Conservation (phyloP, 2,329 filamentous ascomycete genomes). For the Aspergillus bombycis region DNA sequence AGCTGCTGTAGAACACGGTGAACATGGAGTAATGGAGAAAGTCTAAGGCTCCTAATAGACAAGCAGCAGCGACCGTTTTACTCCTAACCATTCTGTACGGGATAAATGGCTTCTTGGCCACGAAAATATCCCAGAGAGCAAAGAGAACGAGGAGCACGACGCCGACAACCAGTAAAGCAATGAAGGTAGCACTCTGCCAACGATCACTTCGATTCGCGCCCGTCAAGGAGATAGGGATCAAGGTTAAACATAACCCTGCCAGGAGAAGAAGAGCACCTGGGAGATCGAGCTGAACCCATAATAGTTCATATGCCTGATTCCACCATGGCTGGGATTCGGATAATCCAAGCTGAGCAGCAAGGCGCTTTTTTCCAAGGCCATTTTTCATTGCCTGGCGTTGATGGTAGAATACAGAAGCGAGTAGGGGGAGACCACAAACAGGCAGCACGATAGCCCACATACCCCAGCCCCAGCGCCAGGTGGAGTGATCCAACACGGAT, state of each 20-base stretch:
- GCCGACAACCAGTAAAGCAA: slow-evolving; percentile 42
- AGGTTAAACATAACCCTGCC: slow-evolving; percentile 36
- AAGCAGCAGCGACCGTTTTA: slow-evolving; percentile 45
- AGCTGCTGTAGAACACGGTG: slow-evolving; percentile 46
- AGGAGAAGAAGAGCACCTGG: slow-evolving; percentile 38
- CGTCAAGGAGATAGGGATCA: slow-evolving; percentile 44
- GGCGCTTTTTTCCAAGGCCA: background rate
- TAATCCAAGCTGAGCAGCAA: background rate
- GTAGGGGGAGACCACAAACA: slow-evolving; percentile 34
- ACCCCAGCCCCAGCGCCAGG: slow-evolving; percentile 49
- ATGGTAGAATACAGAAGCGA: slow-evolving; percentile 39
- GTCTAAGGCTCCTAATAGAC: slow-evolving; percentile 41
- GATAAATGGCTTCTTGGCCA: slow-evolving; percentile 44
- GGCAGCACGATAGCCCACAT: slow-evolving; percentile 48
- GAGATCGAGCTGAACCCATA: slow-evolving; percentile 38
- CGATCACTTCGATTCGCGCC: slow-evolving; percentile 34
- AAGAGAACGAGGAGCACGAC: slow-evolving; percentile 29
- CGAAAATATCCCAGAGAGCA: slow-evolving; percentile 43
- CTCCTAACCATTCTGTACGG: slow-evolving; percentile 43
- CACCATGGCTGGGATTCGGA: slow-evolving; percentile 13
- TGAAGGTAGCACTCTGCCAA: slow-evolving; percentile 35
- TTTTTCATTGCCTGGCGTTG: slow-evolving; percentile 27
- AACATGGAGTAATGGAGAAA: slow-evolving; percentile 41
- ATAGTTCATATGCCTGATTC: slow-evolving; percentile 23
- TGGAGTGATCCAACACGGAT: slow-evolving; percentile 38